Evolutionary conservation across 192 early-diverging fungal species (phyloP).

Genomic region (Umbelopsis ramanniana): DNA sequence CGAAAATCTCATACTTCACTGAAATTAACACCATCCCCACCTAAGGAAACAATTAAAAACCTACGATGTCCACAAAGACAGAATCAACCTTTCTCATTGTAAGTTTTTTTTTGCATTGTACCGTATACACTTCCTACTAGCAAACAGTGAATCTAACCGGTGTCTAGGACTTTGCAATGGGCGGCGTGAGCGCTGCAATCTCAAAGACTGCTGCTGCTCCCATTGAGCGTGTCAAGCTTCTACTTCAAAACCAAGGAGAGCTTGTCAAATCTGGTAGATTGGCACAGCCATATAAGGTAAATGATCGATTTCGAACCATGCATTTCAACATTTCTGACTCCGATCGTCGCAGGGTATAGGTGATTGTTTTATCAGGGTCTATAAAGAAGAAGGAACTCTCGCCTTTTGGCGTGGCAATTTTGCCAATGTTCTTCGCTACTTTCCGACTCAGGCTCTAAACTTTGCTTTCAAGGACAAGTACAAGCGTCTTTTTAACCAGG

Average conservation of each 20-base stretch:
- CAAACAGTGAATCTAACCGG: neutral
- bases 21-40: neutral
- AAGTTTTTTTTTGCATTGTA: neutral
- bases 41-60: neutral
- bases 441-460: constrained; percentile 97
- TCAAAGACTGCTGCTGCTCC: constrained; percentile 98
- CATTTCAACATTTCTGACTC: neutral
- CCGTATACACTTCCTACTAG: neutral
- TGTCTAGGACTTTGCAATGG: constrained; percentile 75
- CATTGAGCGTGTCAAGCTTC: constrained; percentile 96
- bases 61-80: neutral
- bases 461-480: constrained; percentile 97
- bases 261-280: constrained; percentile 81
- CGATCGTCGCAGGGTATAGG: constrained; percentile 64
- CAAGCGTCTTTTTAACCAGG: constrained; percentile 88
- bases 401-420: constrained; percentile 90
- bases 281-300: constrained; percentile 69
- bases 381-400: constrained; percentile 78
- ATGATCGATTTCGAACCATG: neutral
- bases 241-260: constrained; percentile 91
- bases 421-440: constrained; percentile 96
- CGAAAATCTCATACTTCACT: constrained; percentile 15
- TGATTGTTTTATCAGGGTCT: constrained; percentile 89
- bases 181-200: constrained; percentile 95
- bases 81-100: constrained; percentile 9